Evolutionary conservation across 371 early-diverging fungal genomes (phyloP), one percentile per base, ranked within the genome.

Genomic region (Dichotomocladium elegans): DNA sequence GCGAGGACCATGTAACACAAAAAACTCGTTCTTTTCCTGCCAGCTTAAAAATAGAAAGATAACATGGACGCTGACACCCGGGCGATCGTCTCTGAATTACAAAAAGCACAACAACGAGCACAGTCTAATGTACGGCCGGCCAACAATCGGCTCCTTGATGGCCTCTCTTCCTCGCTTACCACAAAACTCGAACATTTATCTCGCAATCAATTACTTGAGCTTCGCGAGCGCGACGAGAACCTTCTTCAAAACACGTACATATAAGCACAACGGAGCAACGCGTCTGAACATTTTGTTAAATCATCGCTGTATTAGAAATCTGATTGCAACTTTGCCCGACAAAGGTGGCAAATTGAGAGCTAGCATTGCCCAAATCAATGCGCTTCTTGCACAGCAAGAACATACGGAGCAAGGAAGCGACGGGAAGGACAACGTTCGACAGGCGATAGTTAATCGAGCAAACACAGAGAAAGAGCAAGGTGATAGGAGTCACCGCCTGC

Each of bases 331-430:
- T 17, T 47, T 72, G 37, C 73, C 73, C 9, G 73, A 72, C 40
- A 66, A 69, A 31, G 73, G 73, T 7, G 56, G 51, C 4, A 72
- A 72, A 35, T 31, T 72, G 15, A 63, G 58, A 28, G 51, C 51
- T 6, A 69, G 57, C 40, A 15, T 64, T 10, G 54, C 41, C 42
- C 61, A 68, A 44, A 57, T 68, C 14, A 14, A 57, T 15, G 26
- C 41, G n/a, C 15, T 56, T 15, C 28, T 68, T 22, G 21, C 34
- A 19, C 27, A 41, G 17, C 37, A 51, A 42, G 43, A 61, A 35
- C 30, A 53, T n/a, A 37, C 41, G 2, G 25, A 37, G 27, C 28
- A 21, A 31, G n/a, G n/a, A n/a, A n/a, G n/a, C n/a, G n/a, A n/a
- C n/a, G n/a, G n/a, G n/a, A n/a, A n/a, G n/a, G n/a, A n/a, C n/a